phyloP scores from a whole-genome alignment of 2,329 filamentous ascomycete genomes.

The Trichoderma brevicompactum region DNA sequence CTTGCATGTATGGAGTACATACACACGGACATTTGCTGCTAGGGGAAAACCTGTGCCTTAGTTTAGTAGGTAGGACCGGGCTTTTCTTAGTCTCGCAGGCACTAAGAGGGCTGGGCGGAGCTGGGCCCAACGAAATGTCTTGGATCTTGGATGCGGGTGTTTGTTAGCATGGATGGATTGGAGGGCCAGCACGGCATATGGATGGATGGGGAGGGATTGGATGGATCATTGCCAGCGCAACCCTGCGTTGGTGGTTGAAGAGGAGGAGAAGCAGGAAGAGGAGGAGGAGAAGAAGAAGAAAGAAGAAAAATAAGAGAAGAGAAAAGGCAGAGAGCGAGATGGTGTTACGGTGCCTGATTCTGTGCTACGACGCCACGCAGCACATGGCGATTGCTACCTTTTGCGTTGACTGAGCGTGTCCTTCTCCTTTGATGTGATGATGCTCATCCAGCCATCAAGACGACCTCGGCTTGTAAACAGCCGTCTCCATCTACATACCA shows the following conservation, averaged over 20 bases:
- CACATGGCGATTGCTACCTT: not conserved
- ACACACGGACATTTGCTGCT: too few species aligned
- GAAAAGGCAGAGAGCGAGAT: not conserved
- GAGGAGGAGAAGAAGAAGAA: not conserved
- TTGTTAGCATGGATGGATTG: not conserved
- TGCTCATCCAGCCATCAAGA: too few species aligned
- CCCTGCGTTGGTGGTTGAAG: not conserved
- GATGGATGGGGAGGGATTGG: not conserved
- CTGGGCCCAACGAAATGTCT: not conserved
- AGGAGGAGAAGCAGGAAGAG: not conserved
- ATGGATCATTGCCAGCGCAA: not conserved
- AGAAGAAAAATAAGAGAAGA: not conserved
- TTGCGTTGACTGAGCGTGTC: not conserved
- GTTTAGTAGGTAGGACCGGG: not conserved
- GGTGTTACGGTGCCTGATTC: not conserved
- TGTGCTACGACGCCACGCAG: constrained; percentile 8
- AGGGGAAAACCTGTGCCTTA: not conserved
- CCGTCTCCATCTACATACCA: not conserved
- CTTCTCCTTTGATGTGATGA: not conserved
- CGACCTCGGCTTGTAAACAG: too few species aligned
- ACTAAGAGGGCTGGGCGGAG: not conserved
- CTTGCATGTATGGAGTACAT: too few species aligned
- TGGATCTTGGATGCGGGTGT: not conserved
- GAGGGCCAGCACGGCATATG: not conserved
- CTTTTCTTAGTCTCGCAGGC: not conserved